Evolutionary conservation across 768 basidiomycete genomes (phyloP).

Genomic region (Leucosporidium scottii): DNA sequence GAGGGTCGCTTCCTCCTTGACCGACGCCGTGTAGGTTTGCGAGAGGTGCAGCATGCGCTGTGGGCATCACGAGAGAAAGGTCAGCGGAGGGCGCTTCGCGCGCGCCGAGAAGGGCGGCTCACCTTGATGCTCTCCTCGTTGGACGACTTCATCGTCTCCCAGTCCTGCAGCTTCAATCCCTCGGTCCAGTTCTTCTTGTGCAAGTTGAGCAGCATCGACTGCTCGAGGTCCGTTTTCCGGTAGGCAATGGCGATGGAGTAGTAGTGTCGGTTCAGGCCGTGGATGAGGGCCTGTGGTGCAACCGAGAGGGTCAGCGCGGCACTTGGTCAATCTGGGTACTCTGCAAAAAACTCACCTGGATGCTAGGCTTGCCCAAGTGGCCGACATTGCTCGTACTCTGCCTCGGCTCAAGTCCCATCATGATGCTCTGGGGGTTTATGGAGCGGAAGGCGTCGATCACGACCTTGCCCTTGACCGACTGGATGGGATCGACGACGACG

Average conservation of each 20-base stretch:
- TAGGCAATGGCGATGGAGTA: constrained; percentile 97
- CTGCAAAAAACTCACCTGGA: constrained; percentile 55
- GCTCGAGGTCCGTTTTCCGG: constrained; percentile 95
- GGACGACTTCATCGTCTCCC: constrained; percentile 71
- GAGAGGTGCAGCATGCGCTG: constrained; percentile 91
- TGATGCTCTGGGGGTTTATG: constrained; percentile 80
- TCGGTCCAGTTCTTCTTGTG: constrained; percentile 99
- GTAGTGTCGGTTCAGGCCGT: constrained; percentile 95
- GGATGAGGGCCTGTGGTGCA: constrained; percentile 49
- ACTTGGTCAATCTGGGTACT: no score
- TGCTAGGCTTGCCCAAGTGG: constrained; percentile 98
- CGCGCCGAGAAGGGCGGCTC: constrained; percentile 31
- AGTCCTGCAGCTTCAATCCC: constrained; percentile 84
- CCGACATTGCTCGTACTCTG: constrained; percentile 98
- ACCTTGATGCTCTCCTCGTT: constrained; percentile 97
- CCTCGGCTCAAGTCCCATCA: constrained; percentile 86
- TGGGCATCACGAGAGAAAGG: not conserved
- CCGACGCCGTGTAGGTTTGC: constrained; percentile 91
- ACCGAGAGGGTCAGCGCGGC: not conserved
- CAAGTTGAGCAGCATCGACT: constrained; percentile 96
- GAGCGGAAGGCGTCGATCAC: constrained; percentile 98
- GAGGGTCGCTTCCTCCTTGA: constrained; percentile 95
- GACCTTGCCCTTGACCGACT: constrained; percentile 93
- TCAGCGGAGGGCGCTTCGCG: not conserved
- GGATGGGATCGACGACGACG: constrained; percentile 96